Evolutionary conservation across 768 basidiomycete genomes (phyloP), one percentile per base, ranked within the genome.

Genomic region (Mycena kentingensis): DNA sequence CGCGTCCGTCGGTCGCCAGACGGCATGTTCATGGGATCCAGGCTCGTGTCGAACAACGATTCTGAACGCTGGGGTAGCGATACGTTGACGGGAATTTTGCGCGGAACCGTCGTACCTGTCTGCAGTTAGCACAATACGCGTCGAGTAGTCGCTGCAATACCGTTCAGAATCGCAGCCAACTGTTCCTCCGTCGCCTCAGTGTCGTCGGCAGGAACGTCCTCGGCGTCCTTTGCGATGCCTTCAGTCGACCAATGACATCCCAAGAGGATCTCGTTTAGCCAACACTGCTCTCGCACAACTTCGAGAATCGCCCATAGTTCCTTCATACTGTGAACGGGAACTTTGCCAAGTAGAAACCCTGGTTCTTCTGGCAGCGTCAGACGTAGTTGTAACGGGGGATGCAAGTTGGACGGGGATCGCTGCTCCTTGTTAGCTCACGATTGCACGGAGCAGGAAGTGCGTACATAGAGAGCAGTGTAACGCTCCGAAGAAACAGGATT

Each of bases 231-330:
- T 27, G 66, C 62, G 13, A 73, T 54, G 10, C 72, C 74, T 60
- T 90, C 87, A 3, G 81, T 74, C 24, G 68, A 66, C 90, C 90
- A 93, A 12, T 78, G 68, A 38, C 80, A 82, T 38, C 78, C 75
- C 4, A 71, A 61, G 19, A 93, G 66, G n/a, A 77, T 76, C 60
- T 87, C 87, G 62, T 92, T 93, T 16, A 92, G 63, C 90, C 90
- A 93, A 61, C 85, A 88, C 68, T 92, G 90, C 54, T 92, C 90
- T 52, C 80, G 77, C 4, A 92, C 87, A 61, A 93, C 78, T 73
- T 92, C 89, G 18, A 92, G 65, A 39, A 92, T 79, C 2, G 79
- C 83, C 82, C 84, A 89, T 1, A 89, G 81, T 62, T 93, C 83
- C 57, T 81, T 84, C 64, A 90, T 76, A 25, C 76, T 87, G 49